Conservation (phyloP, 129 eudicot species). For the Pittosporum tobira region DNA sequence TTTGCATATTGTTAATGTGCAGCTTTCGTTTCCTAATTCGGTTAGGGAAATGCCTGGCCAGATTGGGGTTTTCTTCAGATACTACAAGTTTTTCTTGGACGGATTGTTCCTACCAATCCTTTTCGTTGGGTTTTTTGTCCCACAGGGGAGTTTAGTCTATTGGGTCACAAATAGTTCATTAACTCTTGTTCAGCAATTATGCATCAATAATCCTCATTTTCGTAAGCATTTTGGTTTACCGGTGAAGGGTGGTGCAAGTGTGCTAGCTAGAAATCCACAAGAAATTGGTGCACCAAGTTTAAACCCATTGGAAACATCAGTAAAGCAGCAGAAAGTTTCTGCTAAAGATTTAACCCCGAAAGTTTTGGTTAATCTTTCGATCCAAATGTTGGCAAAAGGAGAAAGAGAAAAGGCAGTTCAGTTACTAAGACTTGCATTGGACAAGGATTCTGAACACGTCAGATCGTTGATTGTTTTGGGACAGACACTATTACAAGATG, state of each 20-base stretch:
- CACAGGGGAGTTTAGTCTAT: conserved; percentile 81
- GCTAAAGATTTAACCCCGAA: conserved; percentile 41
- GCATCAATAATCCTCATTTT: conserved; percentile 43
- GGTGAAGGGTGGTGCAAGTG: conserved; percentile 15
- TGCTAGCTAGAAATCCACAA: conserved; percentile 14
- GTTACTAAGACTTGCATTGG: conserved; percentile 56
- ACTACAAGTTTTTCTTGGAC: conserved; percentile 50
- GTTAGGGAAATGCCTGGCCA: conserved; percentile 26
- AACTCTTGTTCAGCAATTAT: conserved; percentile 63
- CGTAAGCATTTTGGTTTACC: conserved; percentile 61
- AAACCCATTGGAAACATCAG: conserved; percentile 22
- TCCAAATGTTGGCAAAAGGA: conserved; percentile 37
- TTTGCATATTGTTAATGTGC: conserved; percentile 53
- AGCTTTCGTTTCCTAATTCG: conserved; percentile 41
- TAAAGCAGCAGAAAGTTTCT: conserved; percentile 24
- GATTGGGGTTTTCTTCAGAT: conserved; percentile 42
- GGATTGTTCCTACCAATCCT: conserved; percentile 52
- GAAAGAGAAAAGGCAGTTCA: conserved; percentile 40
- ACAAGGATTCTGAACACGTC: conserved; percentile 58
- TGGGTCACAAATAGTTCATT: conserved; percentile 73
- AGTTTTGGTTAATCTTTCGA: conserved; percentile 50
- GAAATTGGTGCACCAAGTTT: conserved; percentile 20
- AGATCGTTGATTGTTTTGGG: conserved; percentile 69
- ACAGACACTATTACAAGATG: conserved; percentile 47
- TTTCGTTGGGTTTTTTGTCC: conserved; percentile 24